A percentile compares a stretch with the other conserved stretches of the same genome.
Evolutionary conservation across 179 eudicot genomes (phyloP).

Genomic region (Nepenthes alata): DNA sequence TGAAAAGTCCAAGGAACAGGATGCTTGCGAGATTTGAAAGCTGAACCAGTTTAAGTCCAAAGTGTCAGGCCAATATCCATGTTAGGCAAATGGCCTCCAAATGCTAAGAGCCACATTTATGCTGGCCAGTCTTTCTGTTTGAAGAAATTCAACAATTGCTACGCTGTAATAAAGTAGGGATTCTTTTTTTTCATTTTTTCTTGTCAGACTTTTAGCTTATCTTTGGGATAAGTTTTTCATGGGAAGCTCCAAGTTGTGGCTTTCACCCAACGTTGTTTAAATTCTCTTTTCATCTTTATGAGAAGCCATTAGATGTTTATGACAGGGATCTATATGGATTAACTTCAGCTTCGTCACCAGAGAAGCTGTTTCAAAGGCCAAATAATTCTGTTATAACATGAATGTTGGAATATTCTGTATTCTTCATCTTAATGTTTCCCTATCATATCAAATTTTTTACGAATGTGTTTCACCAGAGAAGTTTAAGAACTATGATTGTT

Average conservation of each 20-base stretch:
- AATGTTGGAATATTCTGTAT: not conserved
- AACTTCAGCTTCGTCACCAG: too few species aligned
- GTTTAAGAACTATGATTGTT: not conserved
- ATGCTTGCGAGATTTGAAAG: slow-evolving; percentile 39
- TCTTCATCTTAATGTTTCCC: too few species aligned
- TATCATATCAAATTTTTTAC: not conserved
- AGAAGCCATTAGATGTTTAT: too few species aligned
- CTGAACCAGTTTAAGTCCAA: slow-evolving; percentile 7
- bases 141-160: not conserved
- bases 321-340: not conserved
- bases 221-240: too few species aligned
- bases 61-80: too few species aligned
- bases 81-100: too few species aligned
- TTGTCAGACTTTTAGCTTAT: too few species aligned
- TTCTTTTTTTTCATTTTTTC: too few species aligned
- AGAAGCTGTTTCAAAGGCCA: too few species aligned
- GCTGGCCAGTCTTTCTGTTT: not conserved
- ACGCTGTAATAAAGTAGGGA: too few species aligned
- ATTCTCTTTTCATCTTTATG: too few species aligned
- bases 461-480: not conserved
- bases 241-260: not conserved
- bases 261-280: not conserved
- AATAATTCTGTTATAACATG: not conserved
- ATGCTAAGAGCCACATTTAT: not conserved
- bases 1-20: slow-evolving; percentile 42